Evolutionary conservation across 1,284 basidiomycete species (phyloP).

Genomic region (Boletus nobilissimus): DNA sequence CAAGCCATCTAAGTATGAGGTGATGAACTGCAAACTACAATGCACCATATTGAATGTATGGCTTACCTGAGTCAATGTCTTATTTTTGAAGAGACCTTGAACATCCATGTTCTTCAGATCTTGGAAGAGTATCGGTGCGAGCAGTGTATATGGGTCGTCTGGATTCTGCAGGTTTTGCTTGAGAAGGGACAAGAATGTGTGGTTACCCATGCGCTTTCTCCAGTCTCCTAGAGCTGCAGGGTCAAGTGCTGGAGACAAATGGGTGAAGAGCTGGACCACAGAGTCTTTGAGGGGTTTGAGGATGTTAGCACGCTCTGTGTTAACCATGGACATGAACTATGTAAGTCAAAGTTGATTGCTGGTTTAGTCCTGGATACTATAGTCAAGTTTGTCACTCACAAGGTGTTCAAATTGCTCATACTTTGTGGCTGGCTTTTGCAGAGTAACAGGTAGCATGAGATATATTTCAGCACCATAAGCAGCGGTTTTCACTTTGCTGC

Average conservation of each 20-base stretch:
- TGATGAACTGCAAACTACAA: not conserved
- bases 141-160: not conserved
- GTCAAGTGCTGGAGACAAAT: not conserved
- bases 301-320: not conserved
- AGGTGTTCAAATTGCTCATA: not conserved
- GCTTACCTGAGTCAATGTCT: not conserved
- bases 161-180: not conserved
- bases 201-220: not conserved
- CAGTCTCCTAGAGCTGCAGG: not conserved
- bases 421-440: not conserved
- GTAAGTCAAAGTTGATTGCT: not conserved
- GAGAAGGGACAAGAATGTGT: not conserved
- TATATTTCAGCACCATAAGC: not conserved
- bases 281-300: not conserved
- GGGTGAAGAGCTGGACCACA: not conserved
- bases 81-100: not conserved
- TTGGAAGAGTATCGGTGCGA: not conserved
- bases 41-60: not conserved
- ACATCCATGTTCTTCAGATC: not conserved
- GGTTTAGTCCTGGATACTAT: too few species aligned
- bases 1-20: too few species aligned
- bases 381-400: not conserved
- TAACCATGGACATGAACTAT: not conserved
- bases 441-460: not conserved
- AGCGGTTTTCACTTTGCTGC: not conserved